A percentile compares a stretch with the other conserved stretches of the same genome.
phyloP scores from a whole-genome alignment of 2,329 filamentous ascomycete species.

The Emergomyces orientalis region DNA sequence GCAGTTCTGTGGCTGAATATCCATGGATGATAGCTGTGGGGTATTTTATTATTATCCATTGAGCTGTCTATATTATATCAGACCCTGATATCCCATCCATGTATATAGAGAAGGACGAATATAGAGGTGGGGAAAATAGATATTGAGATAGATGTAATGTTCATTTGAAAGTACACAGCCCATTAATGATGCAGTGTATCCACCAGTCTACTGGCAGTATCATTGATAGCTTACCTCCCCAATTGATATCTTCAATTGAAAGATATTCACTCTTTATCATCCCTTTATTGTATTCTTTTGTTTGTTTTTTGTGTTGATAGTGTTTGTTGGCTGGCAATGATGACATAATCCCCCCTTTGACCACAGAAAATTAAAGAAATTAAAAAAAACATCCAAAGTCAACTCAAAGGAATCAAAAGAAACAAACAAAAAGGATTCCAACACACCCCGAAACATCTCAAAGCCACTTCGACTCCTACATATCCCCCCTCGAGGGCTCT shows the following conservation, averaged over 20 bases:
- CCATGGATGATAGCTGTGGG: neutral
- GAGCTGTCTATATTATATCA: neutral
- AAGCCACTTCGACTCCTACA: neutral
- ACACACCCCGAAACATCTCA: neutral
- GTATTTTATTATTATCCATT: neutral
- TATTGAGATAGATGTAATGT: neutral
- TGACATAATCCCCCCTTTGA: constrained; percentile 5
- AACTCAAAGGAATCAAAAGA: neutral
- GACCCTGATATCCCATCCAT: neutral
- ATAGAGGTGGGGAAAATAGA: neutral
- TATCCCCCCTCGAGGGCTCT: neutral
- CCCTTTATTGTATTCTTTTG: neutral
- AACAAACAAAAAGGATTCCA: neutral
- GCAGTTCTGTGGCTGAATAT: neutral
- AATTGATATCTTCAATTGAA: neutral
- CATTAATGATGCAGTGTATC: neutral
- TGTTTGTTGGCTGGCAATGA: neutral
- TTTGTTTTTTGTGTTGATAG: neutral
- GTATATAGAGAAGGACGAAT: neutral
- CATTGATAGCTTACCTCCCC: too few relatives aligned
- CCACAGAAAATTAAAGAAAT: constrained; percentile 1
- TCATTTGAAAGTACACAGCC: neutral
- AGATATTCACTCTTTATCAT: neutral
- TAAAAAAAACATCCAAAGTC: constrained; percentile 4
- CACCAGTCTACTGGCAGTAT: neutral